Conservation (phyloP, 2,329 filamentous ascomycete genomes). For the Colletotrichum musicola region DNA sequence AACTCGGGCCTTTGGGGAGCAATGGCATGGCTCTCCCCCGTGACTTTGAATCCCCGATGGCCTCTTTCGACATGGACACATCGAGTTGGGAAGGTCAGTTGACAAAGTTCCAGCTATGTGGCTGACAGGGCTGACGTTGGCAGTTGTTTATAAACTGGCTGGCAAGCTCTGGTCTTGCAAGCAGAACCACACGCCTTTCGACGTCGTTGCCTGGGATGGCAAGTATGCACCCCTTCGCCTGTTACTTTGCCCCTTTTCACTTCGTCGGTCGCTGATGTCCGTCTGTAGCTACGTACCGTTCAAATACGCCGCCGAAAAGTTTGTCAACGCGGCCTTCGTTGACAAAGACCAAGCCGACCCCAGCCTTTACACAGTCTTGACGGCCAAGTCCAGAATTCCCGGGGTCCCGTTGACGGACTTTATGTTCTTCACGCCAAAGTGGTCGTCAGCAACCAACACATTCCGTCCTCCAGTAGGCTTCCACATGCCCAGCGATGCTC, state of each 20-base stretch:
- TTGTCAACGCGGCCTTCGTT: conserved; percentile 69
- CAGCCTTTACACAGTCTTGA: conserved; percentile 71
- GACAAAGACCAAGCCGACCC: conserved; percentile 74
- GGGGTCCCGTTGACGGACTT: conserved; percentile 71
- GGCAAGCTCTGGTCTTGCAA: conserved; percentile 69
- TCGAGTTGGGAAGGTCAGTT: conserved; percentile 41
- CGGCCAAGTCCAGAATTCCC: conserved; percentile 64
- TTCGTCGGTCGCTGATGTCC: neutral
- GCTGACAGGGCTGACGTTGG: conserved; percentile 14
- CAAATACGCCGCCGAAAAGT: conserved; percentile 64
- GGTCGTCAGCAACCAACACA: conserved; percentile 69
- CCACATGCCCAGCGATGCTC: neutral
- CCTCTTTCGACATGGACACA: conserved; percentile 57
- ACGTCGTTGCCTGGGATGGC: conserved; percentile 77
- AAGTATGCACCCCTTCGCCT: conserved; percentile 63
- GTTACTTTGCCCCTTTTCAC: conserved; percentile 43
- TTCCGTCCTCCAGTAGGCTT: conserved; percentile 62
- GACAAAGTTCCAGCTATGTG: neutral
- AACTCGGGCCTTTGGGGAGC: conserved; percentile 74
- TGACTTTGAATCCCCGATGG: conserved; percentile 73
- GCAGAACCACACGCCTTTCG: conserved; percentile 73
- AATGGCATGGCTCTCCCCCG: conserved; percentile 73
- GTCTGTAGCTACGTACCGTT: conserved; percentile 49
- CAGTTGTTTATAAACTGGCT: conserved; percentile 69
- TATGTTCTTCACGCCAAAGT: conserved; percentile 73